Evolutionary conservation across 768 basidiomycete species (phyloP).

Genomic region (Suillus spraguei): DNA sequence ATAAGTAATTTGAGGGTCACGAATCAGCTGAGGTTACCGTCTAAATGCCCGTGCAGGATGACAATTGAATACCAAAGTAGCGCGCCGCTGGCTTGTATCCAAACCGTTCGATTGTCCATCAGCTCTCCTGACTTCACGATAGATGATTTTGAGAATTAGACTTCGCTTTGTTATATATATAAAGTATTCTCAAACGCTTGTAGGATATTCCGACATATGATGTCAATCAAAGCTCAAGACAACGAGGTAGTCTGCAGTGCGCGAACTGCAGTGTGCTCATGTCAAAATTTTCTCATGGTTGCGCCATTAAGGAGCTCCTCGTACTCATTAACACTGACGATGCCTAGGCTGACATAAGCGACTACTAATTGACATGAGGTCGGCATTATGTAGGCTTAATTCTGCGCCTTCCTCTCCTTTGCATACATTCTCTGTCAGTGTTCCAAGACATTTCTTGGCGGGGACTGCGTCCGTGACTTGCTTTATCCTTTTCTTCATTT

Average conservation of each 20-base stretch:
- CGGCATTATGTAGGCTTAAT: conserved; percentile 5
- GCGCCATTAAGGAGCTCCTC: background rate
- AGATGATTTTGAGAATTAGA: background rate
- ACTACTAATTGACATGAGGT: conserved; percentile 1
- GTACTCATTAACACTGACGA: background rate
- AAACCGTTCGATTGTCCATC: background rate
- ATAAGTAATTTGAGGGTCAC: background rate
- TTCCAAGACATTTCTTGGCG: conserved; percentile 13
- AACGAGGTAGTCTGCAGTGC: background rate
- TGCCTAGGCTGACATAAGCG: conserved; percentile 11
- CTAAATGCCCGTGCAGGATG: background rate
- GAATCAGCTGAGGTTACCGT: background rate
- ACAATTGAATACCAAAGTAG: background rate
- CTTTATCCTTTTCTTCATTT: conserved; percentile 18
- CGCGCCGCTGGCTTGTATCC: background rate
- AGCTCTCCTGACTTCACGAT: background rate
- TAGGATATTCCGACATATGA: background rate
- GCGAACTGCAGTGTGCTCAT: background rate
- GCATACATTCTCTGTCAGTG: conserved; percentile 14
- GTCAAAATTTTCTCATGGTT: background rate
- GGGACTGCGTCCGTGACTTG: conserved; percentile 14
- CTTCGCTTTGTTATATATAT: background rate
- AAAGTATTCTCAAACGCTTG: background rate
- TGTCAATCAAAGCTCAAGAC: background rate
- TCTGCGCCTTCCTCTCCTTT: conserved; percentile 3